Evolutionary conservation across 1,284 basidiomycete species (phyloP), one percentile per base, ranked within the genome.

Genomic region (Apiotrichum gracile): DNA sequence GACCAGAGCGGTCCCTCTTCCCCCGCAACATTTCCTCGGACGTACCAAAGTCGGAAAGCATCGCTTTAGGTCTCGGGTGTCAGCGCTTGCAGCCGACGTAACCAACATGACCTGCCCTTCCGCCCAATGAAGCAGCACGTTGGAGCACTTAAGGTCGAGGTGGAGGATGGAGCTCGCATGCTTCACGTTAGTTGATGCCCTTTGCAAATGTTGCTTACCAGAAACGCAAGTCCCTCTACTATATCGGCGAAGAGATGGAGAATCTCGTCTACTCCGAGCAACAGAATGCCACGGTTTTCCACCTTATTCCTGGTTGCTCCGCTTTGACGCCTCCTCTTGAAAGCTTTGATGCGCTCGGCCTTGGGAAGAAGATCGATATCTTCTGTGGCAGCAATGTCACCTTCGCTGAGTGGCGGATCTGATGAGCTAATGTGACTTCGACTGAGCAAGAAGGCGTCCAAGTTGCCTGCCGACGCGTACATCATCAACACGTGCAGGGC

Each of bases 11-110:
- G 31, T 80, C 75, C 16, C 82, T 76, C 14, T 83, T 79, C 4
- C 81, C 80, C 39, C 83, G 82, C 6, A 92, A 78, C 85, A 88
- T 89, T 65, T 92, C 90, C 45, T 88, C 83, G 13, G 90, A 93
- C 0, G 91, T 94, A 5, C 92, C 92, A 72, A 97, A 97, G 66
- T 97, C 92, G 1, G 90, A 91, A 13, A 96, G 78, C 85, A 94
- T 86, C 0, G 89, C 91, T 42, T 75, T 76, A 0, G 79, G 79
- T 38, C 77, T 78, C 38, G 12, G n/a, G 2, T 7, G 17, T 24
- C 21, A 52, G 16, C 27, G 1, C 8, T 1, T 17, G 9, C 10
- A 13, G 7, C 29, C 19, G 4, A 16, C 12, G 13, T 9, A 12
- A 44, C 69, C 49, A 39, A 73, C 72, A 91, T 85, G 27, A 93